Evolutionary conservation across 129 eudicot species (phyloP).

Genomic region (Ambrosia trifida): DNA sequence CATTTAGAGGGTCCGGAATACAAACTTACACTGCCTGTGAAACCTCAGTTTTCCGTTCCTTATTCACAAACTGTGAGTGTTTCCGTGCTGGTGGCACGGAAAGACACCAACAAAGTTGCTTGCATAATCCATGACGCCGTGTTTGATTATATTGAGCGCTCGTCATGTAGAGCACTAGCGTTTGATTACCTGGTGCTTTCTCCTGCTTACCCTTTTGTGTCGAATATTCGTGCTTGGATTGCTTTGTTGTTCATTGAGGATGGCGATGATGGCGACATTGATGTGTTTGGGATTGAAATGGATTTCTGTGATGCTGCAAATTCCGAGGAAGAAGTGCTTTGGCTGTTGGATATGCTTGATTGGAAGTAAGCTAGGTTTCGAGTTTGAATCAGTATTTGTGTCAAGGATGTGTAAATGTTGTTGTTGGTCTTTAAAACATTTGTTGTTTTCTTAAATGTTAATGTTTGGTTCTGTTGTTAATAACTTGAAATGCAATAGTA

Average conservation of each 20-base stretch:
- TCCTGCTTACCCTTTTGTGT: conserved; percentile 75
- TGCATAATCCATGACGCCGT: conserved; percentile 54
- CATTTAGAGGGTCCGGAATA: conserved; percentile 79
- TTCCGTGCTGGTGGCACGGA: conserved; percentile 77
- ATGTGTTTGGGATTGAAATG: conserved; percentile 82
- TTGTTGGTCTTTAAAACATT: background rate
- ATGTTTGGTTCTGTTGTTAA: conserved; percentile 9
- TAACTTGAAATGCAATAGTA: background rate
- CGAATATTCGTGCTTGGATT: conserved; percentile 84
- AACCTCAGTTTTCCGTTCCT: conserved; percentile 60
- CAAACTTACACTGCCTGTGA: conserved; percentile 77
- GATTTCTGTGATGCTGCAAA: conserved; percentile 88
- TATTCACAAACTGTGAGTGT: conserved; percentile 55
- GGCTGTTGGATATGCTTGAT: conserved; percentile 93
- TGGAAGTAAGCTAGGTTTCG: conserved; percentile 56
- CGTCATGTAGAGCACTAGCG: conserved; percentile 73
- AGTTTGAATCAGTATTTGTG: background rate
- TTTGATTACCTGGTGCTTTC: conserved; percentile 80
- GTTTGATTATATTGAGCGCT: conserved; percentile 72
- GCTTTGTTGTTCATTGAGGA: conserved; percentile 68
- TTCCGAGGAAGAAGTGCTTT: conserved; percentile 71
- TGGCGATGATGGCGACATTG: conserved; percentile 53
- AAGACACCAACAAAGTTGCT: conserved; percentile 74
- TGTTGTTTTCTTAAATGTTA: background rate
- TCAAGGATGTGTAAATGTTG: background rate